Conservation (phyloP, 495 filamentous ascomycete species). For the Penicillium fimorum region DNA sequence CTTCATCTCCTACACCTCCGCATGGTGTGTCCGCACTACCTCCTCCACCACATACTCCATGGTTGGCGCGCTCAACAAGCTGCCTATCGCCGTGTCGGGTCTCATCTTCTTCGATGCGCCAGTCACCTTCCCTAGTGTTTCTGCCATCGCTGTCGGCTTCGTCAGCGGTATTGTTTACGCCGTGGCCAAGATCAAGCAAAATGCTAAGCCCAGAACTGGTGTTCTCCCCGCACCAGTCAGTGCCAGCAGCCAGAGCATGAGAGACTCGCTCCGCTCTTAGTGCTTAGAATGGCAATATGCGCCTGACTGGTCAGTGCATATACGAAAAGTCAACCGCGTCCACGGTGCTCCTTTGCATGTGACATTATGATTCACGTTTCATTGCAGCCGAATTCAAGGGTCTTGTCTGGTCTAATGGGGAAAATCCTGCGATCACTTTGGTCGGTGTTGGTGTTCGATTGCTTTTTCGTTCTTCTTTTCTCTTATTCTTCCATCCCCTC, state of each 20-base stretch:
- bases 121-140: slow-evolving; percentile 86
- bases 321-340: slow-evolving; percentile 6
- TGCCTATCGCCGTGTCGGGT: slow-evolving; percentile 87
- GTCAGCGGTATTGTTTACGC: slow-evolving; percentile 89
- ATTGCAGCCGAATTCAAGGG: slow-evolving; percentile 26
- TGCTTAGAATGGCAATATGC: slow-evolving; percentile 1
- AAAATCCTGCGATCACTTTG: slow-evolving; percentile 10
- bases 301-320: slow-evolving; percentile 16
- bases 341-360: slow-evolving; percentile 27
- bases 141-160: slow-evolving; percentile 87
- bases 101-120: slow-evolving; percentile 94
- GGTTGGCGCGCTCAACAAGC: slow-evolving; percentile 97
- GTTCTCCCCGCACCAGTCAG: slow-evolving; percentile 77
- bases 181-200: slow-evolving; percentile 87
- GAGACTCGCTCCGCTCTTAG: slow-evolving; percentile 70
- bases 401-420: slow-evolving; percentile 15
- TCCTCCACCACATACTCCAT: slow-evolving; percentile 97
- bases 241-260: slow-evolving; percentile 88
- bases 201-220: slow-evolving; percentile 57
- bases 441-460: slow-evolving; percentile 34
- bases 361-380: slow-evolving; percentile 39
- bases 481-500: slow-evolving; percentile 8
- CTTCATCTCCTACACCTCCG: slow-evolving; percentile 98
- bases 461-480: slow-evolving; percentile 20
- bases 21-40: slow-evolving; percentile 97